Base-by-base conservation (phyloP, 2,329 filamentous ascomycete genomes). In the Aureobasidium sp. region DNA sequence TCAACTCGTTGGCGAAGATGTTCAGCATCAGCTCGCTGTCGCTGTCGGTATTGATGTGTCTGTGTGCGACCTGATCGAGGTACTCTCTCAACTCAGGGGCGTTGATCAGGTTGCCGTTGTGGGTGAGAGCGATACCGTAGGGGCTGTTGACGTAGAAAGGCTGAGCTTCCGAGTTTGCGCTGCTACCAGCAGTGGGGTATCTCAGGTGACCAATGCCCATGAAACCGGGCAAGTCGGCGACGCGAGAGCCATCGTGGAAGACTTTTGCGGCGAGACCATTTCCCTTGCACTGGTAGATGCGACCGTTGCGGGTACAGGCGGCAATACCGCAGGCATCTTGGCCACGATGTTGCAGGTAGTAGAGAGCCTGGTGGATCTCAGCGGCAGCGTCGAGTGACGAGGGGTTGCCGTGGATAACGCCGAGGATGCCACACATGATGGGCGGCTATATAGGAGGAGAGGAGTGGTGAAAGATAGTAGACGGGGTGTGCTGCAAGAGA, bases 41-140 rank as follows among this genome's bases (percentile, higher is more conserved):
- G 62, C 87, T 91, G 69, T 95, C 90, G 32, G 91, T 92, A 76
- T 96, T 96, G 79, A 94, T 89, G 73, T 95, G 91, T 67, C 90
- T 83, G 71, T 90, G 90, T 7, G 89, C 90, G 66, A 89, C 88
- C 66, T 86, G 78, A 69, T 95, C 90, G 53, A 96, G 80, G 71
- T 86, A 90, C 64, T 79, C 76, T 72, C 83, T 85, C 52, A 95
- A 79, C 58, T 89, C 85, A 2, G 81, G 80, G 5, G 87, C 84
- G 71, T 95, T 91, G 78, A 95, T 89, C 50, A 96, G 80, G 75
- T 96, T 96, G 63, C 92, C 91, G 70, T 96, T 96, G 76, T 94
- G 87, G 27, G 87, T 83, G 72, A 94, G 83, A 69, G 83, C 89
- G 68, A 95, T 88, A 52, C 91, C 91, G 71, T 91, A 94, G 1